Evolutionary conservation across 495 filamentous ascomycete species (phyloP), one percentile per base, ranked within the genome.

Genomic region (Penicillium macrosclerotiorum): DNA sequence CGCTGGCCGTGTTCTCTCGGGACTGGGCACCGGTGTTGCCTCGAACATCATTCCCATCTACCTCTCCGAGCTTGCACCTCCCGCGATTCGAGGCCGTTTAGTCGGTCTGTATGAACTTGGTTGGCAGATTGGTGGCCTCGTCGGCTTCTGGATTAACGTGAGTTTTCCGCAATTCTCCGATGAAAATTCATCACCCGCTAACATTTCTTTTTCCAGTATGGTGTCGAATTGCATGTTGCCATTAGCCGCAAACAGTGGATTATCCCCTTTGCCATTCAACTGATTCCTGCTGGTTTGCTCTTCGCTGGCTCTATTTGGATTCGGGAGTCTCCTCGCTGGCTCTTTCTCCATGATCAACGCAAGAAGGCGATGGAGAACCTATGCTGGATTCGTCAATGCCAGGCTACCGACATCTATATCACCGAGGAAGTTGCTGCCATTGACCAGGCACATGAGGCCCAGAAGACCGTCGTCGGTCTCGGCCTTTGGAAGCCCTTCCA

Each of bases 21-120:
- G 88, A 42, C 55, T 93, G 29, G 85, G 82, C 45, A 81, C 90
- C 37, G 89, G 89, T 53, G 88, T 90, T 49, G 82, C 80, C 14
- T 89, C 86, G 5, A 79, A 86, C 18, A 72, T 88, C 45, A 85
- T 88, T 20, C 89, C 88, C 2, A 82, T 91, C 24, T 92, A 92
- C 59, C 83, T 88, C 49, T 76, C 87, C 27, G 89, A 94, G 63
- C 78, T 94, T 49, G 79, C 88, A 5, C 88, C 85, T 5, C 86
- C 87, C 52, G 85, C 88, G 43, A 89, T 89, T 53, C 82, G 89
- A 40, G 89, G 88, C 14, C 78, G 88, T 17, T 75, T 94, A 26
- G 85, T 92, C 22, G 82, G 84, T 49, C 75, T 89, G 19, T 89
- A 86, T 54, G 85, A 88, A 61, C 65, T 88, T 34, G 82, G 84